Base-by-base conservation (phyloP, 345 rosid species). In the Pistacia vera region DNA sequence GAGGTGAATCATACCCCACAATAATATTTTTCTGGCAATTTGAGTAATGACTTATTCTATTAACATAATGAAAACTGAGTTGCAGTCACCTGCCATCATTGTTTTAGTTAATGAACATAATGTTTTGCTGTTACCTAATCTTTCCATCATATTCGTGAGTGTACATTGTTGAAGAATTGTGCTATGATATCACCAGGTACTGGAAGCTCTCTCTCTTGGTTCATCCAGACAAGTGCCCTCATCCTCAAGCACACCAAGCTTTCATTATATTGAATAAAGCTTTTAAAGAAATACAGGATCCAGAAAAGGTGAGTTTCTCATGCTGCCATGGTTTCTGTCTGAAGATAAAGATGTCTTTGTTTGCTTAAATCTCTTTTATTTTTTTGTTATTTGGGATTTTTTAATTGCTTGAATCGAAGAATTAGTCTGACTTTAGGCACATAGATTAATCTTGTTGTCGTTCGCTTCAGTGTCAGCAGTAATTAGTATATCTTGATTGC, bases 181-280 rank as follows among this genome's bases (percentile, higher is more conserved):
- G 7, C 65, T 54, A 35, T 46, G 5, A 10, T 59, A 12, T 75
- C 58, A 56, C 20, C 73, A 95, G 99, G 87, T 95, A 95, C 71
- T 93, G 99, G 99, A 95, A 92, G 83, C 80, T 95, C 81, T 95
- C 98, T 30, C 98, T 95, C 80, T 76, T 93, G 78, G 99, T 95
- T 83, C 98, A 91, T 79, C 99, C 97, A 8, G 98, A 95, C 85
- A 95, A 93, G 78, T 95, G 98, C 78, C 83, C 98, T 80, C 99
- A 93, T 85, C 98, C 98, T n/a, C 97, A 90, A 82, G 98, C 99
- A 18, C 85, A 95, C 77, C 87, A 92, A 83, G 97, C 98, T 71
- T 95, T 95, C 70, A 84, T 95, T 77, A 81, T 81, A 82, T 80
- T 95, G 70, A 95, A 93, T 78, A 95, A 92, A 83, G 93, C 99